These are phyloP conservation scores for Botryotinia convoluta DNA, from an alignment of 2,329 filamentous ascomycete species.

Conservation along the genomic window DNA sequence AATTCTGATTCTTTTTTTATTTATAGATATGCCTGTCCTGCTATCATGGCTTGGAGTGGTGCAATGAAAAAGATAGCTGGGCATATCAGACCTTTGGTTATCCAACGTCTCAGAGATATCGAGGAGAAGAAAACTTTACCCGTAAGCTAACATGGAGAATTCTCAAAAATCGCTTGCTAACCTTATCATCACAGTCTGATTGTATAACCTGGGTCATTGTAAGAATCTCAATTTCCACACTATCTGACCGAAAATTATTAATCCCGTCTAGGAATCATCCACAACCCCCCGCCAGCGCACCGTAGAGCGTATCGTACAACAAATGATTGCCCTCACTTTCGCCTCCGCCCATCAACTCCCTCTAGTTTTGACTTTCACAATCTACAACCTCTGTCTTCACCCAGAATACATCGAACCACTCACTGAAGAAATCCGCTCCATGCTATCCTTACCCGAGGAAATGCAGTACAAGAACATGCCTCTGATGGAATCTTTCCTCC, in stretches of 20 bases:
- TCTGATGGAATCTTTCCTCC: background rate
- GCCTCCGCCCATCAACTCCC: conserved; percentile 10
- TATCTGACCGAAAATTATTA: background rate
- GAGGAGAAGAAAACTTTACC: background rate
- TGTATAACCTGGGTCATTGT: conserved; percentile 1
- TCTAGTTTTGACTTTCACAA: background rate
- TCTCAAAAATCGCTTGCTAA: background rate
- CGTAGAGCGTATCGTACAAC: background rate
- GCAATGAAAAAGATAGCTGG: background rate
- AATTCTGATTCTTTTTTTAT: background rate
- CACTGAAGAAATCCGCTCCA: background rate
- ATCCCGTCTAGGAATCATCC: background rate
- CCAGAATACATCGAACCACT: conserved; percentile 8
- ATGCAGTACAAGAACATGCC: background rate
- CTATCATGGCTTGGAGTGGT: conserved; percentile 2
- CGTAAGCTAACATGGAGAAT: background rate
- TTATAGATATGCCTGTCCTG: background rate
- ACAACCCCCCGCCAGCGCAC: background rate
- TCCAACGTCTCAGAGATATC: background rate
- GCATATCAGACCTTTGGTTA: conserved; percentile 3
- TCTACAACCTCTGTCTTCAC: conserved; percentile 9
- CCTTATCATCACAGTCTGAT: background rate
- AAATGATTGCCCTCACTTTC: conserved; percentile 3
- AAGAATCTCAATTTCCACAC: background rate
- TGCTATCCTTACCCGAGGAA: background rate